Evolutionary conservation across 2,329 filamentous ascomycete genomes (phyloP).

Genomic region (Waltergamsia citrina): DNA sequence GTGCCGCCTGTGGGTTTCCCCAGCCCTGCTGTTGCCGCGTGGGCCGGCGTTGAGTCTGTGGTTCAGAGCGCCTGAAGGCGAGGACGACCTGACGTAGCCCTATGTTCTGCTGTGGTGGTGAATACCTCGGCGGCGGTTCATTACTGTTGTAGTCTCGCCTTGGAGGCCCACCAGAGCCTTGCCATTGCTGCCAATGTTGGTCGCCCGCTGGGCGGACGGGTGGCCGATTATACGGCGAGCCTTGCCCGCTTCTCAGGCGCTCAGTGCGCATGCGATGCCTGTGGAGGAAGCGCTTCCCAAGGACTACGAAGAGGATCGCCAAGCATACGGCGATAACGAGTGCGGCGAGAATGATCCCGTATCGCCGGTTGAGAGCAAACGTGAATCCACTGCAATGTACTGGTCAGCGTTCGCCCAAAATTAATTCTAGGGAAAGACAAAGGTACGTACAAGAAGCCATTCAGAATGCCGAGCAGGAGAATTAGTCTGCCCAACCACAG

Average conservation of each 20-base stretch:
- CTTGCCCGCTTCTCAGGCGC: not conserved
- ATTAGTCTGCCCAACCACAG: slow-evolving; percentile 46
- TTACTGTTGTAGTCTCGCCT: no score
- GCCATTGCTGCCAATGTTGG: not conserved
- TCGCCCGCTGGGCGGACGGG: not conserved
- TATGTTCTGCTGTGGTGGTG: slow-evolving; percentile 4
- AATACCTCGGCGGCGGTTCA: slow-evolving; percentile 5
- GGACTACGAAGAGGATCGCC: slow-evolving; percentile 25
- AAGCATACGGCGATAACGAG: slow-evolving; percentile 35
- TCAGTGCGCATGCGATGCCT: slow-evolving; percentile 1
- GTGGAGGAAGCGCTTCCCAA: slow-evolving; percentile 17
- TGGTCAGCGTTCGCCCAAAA: not conserved
- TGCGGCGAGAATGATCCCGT: slow-evolving; percentile 36
- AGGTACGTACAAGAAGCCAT: slow-evolving; percentile 43
- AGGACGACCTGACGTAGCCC: not conserved
- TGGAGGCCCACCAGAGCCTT: not conserved
- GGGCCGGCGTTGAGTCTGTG: not conserved
- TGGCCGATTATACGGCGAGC: slow-evolving; percentile 1
- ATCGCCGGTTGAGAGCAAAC: slow-evolving; percentile 39
- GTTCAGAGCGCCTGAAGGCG: not conserved
- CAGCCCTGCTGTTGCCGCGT: slow-evolving; percentile 7
- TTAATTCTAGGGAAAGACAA: not conserved
- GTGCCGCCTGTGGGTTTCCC: slow-evolving; percentile 19
- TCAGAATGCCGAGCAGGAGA: slow-evolving; percentile 42
- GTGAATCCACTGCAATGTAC: slow-evolving; percentile 38